phyloP scores from a whole-genome alignment of 306 rosid species.

The Aeschynomene evenia region DNA sequence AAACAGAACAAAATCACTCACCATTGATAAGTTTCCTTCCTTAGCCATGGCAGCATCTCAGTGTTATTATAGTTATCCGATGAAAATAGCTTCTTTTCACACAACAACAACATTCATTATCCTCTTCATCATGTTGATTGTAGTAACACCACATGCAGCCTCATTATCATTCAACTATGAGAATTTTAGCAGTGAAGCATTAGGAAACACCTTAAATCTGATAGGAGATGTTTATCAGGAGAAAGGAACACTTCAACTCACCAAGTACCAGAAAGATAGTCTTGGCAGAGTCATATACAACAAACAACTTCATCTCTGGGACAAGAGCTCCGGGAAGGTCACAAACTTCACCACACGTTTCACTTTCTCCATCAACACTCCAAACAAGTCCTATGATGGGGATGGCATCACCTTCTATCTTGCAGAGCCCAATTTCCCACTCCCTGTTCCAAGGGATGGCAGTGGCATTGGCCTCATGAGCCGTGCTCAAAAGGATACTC shows the following conservation, averaged over 20 bases:
- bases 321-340: neutral
- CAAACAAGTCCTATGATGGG: neutral
- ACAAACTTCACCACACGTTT: conserved; percentile 38
- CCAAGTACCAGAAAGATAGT: neutral
- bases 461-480: conserved; percentile 25
- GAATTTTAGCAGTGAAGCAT: neutral
- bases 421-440: conserved; percentile 9
- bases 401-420: conserved; percentile 51
- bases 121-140: neutral
- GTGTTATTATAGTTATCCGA: too few species aligned
- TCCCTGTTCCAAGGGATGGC: conserved; percentile 21
- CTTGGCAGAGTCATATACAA: conserved; percentile 7
- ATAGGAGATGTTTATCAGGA: conserved; percentile 19
- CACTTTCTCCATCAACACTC: conserved; percentile 34
- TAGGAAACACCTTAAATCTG: neutral
- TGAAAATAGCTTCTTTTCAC: too few species aligned
- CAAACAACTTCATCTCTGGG: conserved; percentile 22
- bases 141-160: neutral
- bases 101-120: neutral
- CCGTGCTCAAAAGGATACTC: neutral
- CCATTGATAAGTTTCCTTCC: too few species aligned
- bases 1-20: too few species aligned
- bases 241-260: conserved; percentile 17
- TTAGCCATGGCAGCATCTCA: too few species aligned
- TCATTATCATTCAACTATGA: neutral